phyloP scores from a whole-genome alignment of 2,329 filamentous ascomycete genomes.

The Ramichloridium luteum region DNA sequence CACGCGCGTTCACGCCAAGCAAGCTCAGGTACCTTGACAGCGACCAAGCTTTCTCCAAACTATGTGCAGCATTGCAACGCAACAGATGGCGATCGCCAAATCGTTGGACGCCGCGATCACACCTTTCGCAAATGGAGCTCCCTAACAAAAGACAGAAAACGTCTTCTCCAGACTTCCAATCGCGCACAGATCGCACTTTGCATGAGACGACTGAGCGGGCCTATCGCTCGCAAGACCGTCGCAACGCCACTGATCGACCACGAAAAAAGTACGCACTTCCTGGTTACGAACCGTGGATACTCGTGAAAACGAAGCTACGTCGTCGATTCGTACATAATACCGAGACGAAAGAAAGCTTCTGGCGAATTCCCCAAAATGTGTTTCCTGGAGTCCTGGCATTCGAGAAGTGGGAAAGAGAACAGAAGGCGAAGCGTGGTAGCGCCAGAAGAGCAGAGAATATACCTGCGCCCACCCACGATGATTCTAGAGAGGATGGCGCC shows the following conservation, averaged over 20 bases:
- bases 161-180: conserved; percentile 11
- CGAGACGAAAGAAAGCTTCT: conserved; percentile 76
- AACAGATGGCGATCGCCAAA: no score
- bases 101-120: no score
- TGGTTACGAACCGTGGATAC: conserved; percentile 70
- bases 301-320: conserved; percentile 86
- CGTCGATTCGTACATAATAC: conserved; percentile 84
- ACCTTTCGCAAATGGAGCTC: no score
- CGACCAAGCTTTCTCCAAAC: no score
- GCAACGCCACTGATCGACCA: conserved; percentile 54
- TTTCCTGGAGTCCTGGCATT: conserved; percentile 62
- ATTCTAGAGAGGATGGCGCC: conserved; percentile 13
- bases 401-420: conserved; percentile 57
- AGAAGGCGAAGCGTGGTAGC: conserved; percentile 36
- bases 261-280: conserved; percentile 69
- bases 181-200: no score
- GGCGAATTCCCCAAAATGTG: conserved; percentile 84
- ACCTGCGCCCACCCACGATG: conserved; percentile 17
- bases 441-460: conserved; percentile 23
- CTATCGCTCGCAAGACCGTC: conserved; percentile 11
- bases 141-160: conserved; percentile 17
- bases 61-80: no score
- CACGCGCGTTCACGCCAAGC: conserved; percentile 2
- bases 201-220: no score
- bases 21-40: no score